Evolutionary conservation across 164 flowering plant species (phyloP).

Genomic region (Chloranthus sessilifolius): DNA sequence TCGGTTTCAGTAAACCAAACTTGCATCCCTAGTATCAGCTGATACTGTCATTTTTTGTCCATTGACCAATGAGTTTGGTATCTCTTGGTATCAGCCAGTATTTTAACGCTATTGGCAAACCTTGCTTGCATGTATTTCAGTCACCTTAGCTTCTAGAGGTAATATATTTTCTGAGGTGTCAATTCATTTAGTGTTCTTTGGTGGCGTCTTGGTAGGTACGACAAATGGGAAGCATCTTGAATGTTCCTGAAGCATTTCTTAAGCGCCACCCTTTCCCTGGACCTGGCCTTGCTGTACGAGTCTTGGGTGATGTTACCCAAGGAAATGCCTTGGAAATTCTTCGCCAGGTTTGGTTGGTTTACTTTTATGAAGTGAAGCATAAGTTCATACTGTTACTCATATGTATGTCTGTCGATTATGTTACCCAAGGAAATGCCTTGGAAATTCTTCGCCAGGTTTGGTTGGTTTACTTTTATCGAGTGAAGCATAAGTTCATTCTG

Average conservation of each 20-base stretch:
- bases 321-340: constrained; percentile 81
- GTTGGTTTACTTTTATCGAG: not conserved
- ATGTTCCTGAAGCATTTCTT: constrained; percentile 78
- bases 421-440: constrained; percentile 76
- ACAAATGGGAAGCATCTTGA: constrained; percentile 70
- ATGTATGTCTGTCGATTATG: too few relatives aligned
- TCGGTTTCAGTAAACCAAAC: too few relatives aligned
- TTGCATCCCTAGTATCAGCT: too few relatives aligned
- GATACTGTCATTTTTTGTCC: too few relatives aligned
- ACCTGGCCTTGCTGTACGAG: constrained; percentile 97
- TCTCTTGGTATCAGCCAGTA: too few relatives aligned
- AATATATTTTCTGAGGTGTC: not conserved
- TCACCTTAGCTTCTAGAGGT: not conserved
- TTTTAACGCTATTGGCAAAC: too few relatives aligned
- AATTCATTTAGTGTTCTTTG: too few relatives aligned
- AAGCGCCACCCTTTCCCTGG: constrained; percentile 99
- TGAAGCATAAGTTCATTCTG: not conserved
- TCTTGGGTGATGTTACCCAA: constrained; percentile 86
- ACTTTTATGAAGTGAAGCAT: not conserved
- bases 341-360: constrained; percentile 56
- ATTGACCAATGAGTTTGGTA: too few relatives aligned
- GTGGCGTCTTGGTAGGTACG: constrained; percentile 55
- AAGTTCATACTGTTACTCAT: not conserved
- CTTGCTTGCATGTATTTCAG: too few relatives aligned
- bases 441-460: constrained; percentile 82